Percentiles rank a stretch among this genome's conserved stretches.
These are phyloP conservation scores for Phytophthora ramorum DNA, from an alignment of 352 stramenopile genomes.

Conservation along the genomic window DNA sequence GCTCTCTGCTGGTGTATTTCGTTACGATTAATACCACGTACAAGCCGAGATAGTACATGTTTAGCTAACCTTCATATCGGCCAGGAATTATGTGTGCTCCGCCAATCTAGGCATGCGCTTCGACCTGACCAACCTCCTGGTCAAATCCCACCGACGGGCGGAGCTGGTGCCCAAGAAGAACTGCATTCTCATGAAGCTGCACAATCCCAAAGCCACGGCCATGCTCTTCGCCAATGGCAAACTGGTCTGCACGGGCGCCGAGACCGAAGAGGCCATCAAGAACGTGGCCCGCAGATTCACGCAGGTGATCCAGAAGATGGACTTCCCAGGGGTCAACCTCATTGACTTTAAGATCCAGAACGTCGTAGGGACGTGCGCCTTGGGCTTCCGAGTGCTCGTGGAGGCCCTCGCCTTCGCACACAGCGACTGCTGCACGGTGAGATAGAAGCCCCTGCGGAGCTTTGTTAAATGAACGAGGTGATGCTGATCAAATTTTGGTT, in stretches of 20 bases:
- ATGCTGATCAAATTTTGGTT: neutral
- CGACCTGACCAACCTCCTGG: slow-evolving; percentile 70
- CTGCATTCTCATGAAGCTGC: slow-evolving; percentile 86
- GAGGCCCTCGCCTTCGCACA: slow-evolving; percentile 84
- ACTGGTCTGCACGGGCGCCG: slow-evolving; percentile 78
- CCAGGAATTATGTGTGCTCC: slow-evolving; percentile 82
- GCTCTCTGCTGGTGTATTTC: neutral
- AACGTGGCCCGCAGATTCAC: slow-evolving; percentile 79
- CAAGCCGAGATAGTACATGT: slow-evolving; percentile 10
- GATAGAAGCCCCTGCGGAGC: neutral
- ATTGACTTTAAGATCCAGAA: slow-evolving; percentile 92
- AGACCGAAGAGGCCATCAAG: slow-evolving; percentile 81
- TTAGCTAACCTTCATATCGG: slow-evolving; percentile 10
- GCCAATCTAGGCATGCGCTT: slow-evolving; percentile 86
- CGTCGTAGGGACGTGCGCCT: slow-evolving; percentile 71
- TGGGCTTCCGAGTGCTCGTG: slow-evolving; percentile 83
- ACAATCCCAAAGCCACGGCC: slow-evolving; percentile 68
- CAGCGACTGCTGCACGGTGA: slow-evolving; percentile 76
- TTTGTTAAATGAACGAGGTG: neutral
- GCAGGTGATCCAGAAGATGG: slow-evolving; percentile 88
- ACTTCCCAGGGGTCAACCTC: slow-evolving; percentile 84
- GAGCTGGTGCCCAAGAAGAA: slow-evolving; percentile 90
- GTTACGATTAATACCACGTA: neutral
- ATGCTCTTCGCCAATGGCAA: slow-evolving; percentile 90
- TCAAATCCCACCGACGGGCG: slow-evolving; percentile 76